These are phyloP conservation scores for Takashimella tepidaria DNA, from an alignment of 1,284 basidiomycete species.

Conservation along the genomic window DNA sequence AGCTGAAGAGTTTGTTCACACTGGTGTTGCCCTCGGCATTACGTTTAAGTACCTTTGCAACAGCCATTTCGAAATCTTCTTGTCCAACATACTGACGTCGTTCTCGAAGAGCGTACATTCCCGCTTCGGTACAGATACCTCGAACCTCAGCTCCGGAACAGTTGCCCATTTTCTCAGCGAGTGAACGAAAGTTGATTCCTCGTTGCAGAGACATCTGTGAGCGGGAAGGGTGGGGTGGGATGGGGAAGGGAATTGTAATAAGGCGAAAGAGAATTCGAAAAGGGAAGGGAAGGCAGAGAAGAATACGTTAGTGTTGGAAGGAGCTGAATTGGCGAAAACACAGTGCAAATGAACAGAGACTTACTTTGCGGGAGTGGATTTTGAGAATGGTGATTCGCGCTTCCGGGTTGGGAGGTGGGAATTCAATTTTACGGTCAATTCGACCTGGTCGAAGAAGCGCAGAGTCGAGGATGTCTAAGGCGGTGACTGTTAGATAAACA, in stretches of 20 bases:
- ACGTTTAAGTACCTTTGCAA: conserved; percentile 93
- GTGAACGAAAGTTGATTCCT: conserved; percentile 88
- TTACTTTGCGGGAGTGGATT: conserved; percentile 91
- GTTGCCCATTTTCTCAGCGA: conserved; percentile 99
- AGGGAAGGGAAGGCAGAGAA: background rate
- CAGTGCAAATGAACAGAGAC: too few relatives aligned
- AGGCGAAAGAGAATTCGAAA: background rate
- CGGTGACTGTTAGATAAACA: background rate
- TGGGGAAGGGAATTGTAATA: too few relatives aligned
- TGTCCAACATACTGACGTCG: conserved; percentile 94
- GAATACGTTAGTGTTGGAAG: background rate
- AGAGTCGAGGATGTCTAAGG: conserved; percentile 84
- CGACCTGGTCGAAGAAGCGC: conserved; percentile 92
- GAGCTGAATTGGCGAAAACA: background rate
- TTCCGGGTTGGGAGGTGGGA: conserved; percentile 96
- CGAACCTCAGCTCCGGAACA: conserved; percentile 97
- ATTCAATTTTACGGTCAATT: conserved; percentile 98
- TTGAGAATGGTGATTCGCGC: conserved; percentile 94
- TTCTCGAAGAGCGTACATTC: conserved; percentile 96
- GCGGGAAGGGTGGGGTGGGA: background rate
- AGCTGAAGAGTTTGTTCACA: conserved; percentile 77
- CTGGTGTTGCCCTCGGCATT: conserved; percentile 85
- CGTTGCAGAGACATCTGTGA: conserved; percentile 91
- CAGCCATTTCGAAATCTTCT: conserved; percentile 97
- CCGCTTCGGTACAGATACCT: conserved; percentile 97